Conservation (phyloP, 768 basidiomycete genomes). For the Trametes sanguinea region DNA sequence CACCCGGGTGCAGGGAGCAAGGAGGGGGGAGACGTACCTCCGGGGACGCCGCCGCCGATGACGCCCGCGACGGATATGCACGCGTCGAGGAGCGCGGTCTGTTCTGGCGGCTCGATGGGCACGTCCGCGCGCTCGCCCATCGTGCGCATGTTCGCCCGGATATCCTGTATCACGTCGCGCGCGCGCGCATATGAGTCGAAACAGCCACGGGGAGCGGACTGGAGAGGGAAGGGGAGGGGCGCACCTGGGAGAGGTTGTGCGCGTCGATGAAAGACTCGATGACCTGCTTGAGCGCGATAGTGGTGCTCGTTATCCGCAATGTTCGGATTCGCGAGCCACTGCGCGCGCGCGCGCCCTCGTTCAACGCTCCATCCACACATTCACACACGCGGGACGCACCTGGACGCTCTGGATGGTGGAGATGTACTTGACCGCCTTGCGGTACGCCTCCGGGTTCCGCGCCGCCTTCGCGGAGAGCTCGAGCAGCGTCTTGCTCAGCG, state of each 20-base stretch:
- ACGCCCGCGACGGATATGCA: slow-evolving; percentile 82
- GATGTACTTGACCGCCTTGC: slow-evolving; percentile 60
- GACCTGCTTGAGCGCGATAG: slow-evolving; percentile 35
- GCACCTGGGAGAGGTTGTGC: slow-evolving; percentile 60
- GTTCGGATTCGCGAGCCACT: slow-evolving; percentile 49
- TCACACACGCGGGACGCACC: slow-evolving; percentile 34
- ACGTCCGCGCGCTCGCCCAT: slow-evolving; percentile 81
- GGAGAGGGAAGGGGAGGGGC: slow-evolving; percentile 1
- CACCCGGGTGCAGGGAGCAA: not conserved
- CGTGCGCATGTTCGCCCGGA: slow-evolving; percentile 76
- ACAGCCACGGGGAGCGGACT: not conserved
- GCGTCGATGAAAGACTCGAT: slow-evolving; percentile 60
- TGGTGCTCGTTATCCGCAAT: slow-evolving; percentile 42
- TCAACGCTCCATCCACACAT: not conserved
- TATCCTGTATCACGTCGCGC: slow-evolving; percentile 47
- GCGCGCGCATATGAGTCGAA: not conserved
- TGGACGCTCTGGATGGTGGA: slow-evolving; percentile 60
- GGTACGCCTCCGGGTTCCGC: slow-evolving; percentile 51
- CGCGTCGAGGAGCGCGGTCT: slow-evolving; percentile 79
- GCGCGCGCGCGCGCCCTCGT: not conserved
- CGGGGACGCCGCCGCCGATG: slow-evolving; percentile 94
- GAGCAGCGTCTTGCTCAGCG: slow-evolving; percentile 53
- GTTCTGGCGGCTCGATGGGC: slow-evolving; percentile 88
- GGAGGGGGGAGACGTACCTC: slow-evolving; percentile 58
- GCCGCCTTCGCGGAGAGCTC: slow-evolving; percentile 52